These are phyloP conservation scores for Apiospora kogelbergensis DNA, from an alignment of 2,329 filamentous ascomycete genomes.

Conservation along the genomic window DNA sequence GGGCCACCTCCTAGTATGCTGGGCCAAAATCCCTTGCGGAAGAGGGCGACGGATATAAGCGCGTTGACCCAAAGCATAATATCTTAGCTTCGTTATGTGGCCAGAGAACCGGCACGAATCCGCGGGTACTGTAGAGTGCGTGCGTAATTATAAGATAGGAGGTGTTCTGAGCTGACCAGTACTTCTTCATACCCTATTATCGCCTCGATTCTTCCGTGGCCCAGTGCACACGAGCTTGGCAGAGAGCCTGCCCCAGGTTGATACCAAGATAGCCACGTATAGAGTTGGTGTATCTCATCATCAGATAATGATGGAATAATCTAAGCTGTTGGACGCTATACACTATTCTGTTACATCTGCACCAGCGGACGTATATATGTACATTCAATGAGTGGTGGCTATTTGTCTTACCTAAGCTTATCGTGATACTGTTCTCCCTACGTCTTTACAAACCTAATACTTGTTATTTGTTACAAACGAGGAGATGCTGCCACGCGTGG, in stretches of 20 bases:
- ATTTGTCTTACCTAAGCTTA: no score
- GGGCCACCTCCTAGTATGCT: neutral
- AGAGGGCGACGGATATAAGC: neutral
- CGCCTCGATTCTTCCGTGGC: no score
- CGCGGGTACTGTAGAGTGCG: neutral
- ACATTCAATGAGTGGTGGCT: no score
- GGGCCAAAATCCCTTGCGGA: neutral
- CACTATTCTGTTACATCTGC: neutral
- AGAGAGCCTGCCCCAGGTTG: neutral
- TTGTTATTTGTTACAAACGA: no score
- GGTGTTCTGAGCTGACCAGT: no score
- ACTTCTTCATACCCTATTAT: no score
- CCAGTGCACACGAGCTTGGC: neutral
- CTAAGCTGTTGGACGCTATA: neutral
- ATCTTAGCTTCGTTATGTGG: neutral
- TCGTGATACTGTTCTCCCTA: no score
- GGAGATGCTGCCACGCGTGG: no score
- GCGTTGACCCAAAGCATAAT: neutral
- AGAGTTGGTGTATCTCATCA: neutral
- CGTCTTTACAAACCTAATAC: no score
- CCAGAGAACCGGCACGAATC: neutral
- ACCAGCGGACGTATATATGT: neutral
- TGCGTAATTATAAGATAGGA: no score
- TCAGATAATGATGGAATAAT: neutral
- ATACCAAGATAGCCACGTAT: neutral